phyloP scores from a whole-genome alignment of 1,139 yeast species.

The Diutina scorzettiae region DNA sequence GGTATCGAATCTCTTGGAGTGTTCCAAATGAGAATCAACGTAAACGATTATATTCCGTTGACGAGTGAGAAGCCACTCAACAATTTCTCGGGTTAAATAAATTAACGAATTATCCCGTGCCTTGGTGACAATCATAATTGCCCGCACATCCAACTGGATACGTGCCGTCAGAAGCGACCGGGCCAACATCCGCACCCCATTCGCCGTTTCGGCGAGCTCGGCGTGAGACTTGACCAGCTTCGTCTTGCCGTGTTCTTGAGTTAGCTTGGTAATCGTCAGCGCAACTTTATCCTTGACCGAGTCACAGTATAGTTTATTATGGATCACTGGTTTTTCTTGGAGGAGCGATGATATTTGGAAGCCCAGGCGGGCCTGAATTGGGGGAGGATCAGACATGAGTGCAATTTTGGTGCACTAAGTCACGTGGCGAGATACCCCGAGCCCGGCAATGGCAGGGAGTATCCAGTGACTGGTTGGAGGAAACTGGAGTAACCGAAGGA shows the following conservation, averaged over 20 bases:
- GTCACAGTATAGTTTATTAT: slow-evolving; percentile 24
- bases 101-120: slow-evolving; percentile 73
- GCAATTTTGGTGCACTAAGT: no score
- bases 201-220: slow-evolving; percentile 73
- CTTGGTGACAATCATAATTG: slow-evolving; percentile 73
- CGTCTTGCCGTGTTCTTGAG: slow-evolving; percentile 1
- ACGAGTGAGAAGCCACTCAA: slow-evolving; percentile 55
- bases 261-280: slow-evolving; percentile 25
- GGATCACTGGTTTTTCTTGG: slow-evolving; percentile 23
- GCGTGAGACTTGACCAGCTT: slow-evolving; percentile 52
- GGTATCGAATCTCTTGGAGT: slow-evolving; percentile 52
- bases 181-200: slow-evolving; percentile 72
- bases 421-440: no score
- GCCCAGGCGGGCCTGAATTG: no score
- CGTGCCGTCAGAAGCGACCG: slow-evolving; percentile 65
- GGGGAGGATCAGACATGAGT: no score
- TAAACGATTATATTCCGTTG: slow-evolving; percentile 44
- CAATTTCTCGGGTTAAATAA: slow-evolving; percentile 62
- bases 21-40: slow-evolving; percentile 54
- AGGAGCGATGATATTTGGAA: background rate
- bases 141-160: slow-evolving; percentile 54
- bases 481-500: no score
- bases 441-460: no score
- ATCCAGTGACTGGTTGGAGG: no score
- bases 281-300: slow-evolving; percentile 20